Evolutionary conservation across 768 basidiomycete species (phyloP), one percentile per base, ranked within the genome.

Genomic region (Tephrocybe sp.): DNA sequence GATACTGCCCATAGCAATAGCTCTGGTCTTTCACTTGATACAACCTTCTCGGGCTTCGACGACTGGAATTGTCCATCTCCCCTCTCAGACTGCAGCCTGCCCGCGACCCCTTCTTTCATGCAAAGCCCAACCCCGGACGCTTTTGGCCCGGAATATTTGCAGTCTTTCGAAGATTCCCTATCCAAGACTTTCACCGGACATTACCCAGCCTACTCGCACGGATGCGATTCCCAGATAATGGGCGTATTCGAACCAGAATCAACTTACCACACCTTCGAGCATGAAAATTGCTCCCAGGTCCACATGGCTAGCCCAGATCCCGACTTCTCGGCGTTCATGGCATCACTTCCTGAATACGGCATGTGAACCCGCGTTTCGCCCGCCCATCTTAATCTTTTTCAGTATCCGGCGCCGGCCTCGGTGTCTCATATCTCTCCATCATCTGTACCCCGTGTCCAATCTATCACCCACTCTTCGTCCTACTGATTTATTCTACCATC

Each of bases 61-160:
- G 70, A 71, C 33, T 80, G 77, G 77, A 68, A 69, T 19, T 69
- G 67, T 38, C 71, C 77, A 4, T 75, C 76, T 2, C 73, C 79
- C 0, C 58, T 69, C 29, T 47, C 61, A 56, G 45, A 60, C 49
- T 25, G 51, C 47, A 77, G 73, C 53, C 64, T 69, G 2, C 76
- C 79, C 1, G 50, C 66, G 4, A 74, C 77, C 4, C 75, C 77
- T 5, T 60, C 64, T 37, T 73, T 65, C 57, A 49, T 64, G 34
- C 55, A 50, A 38, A 61, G 63, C 36, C 63, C 68, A 9, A 59
- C 60, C 42, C 52, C 61, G 5, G 67, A 67, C 37, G 57, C 64
- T 2, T 66, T 61, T 50, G 52, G 42, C 39, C 57, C 68, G 4
- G 68, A 61, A 45, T 41, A 53, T 15, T 61, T 72, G 60, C 67